These are phyloP conservation scores for Selaginella tamariscina DNA, from an alignment of 75 land plant species.

Conservation along the genomic window DNA sequence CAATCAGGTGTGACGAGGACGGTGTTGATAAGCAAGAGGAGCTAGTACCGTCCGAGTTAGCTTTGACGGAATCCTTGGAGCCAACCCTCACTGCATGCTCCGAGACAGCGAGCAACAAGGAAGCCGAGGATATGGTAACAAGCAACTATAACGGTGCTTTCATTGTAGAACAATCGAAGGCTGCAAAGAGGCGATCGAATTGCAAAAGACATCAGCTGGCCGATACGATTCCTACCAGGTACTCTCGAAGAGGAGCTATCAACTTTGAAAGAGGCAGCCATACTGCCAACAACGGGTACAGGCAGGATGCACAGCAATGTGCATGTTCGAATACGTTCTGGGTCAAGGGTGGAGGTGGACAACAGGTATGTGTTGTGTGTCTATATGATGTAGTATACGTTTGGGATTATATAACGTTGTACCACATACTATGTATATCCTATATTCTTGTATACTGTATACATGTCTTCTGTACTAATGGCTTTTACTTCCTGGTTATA, in stretches of 20 bases:
- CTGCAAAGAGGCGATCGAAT: constrained; percentile 40
- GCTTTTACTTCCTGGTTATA: too few relatives aligned
- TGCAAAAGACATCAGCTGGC: constrained; percentile 28
- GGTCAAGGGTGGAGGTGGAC: not conserved
- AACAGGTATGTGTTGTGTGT: too few relatives aligned
- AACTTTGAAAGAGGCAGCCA: not conserved
- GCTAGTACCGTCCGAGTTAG: too few relatives aligned
- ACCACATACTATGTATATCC: too few relatives aligned
- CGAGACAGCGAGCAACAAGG: too few relatives aligned
- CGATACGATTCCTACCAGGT: constrained; percentile 28
- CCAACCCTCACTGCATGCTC: too few relatives aligned
- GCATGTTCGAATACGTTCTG: not conserved
- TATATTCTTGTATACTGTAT: too few relatives aligned
- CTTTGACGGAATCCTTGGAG: too few relatives aligned
- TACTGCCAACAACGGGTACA: not conserved
- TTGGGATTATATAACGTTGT: too few relatives aligned
- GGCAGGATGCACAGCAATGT: not conserved
- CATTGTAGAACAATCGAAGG: constrained; percentile 46
- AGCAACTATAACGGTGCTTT: constrained; percentile 48
- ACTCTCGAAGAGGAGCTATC: constrained; percentile 31
- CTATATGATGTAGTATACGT: too few relatives aligned
- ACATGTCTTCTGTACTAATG: too few relatives aligned
- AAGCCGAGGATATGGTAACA: constrained; percentile 14
- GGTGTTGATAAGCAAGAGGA: too few relatives aligned
- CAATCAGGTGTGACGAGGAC: not conserved